Conservation (phyloP, 202 grass and related monocot genomes). For the Musa balbisiana region DNA sequence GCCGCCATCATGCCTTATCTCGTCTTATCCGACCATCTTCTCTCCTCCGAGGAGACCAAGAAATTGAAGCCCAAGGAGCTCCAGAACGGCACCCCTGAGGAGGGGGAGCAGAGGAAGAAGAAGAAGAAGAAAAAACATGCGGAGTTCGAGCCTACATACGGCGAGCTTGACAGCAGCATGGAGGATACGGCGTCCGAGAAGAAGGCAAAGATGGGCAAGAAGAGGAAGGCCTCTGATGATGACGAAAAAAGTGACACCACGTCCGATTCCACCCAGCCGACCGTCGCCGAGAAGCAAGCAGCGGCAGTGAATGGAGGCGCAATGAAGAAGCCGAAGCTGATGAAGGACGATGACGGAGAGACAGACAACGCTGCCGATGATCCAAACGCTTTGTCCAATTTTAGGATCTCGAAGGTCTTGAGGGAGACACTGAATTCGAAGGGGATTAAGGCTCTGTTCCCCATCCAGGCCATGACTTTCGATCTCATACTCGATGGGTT, state of each 20-base stretch:
- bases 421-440: conserved; percentile 61
- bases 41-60: conserved; percentile 47
- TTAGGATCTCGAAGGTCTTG: conserved; percentile 66
- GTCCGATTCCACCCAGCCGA: conserved; percentile 6
- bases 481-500: conserved; percentile 67
- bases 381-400: conserved; percentile 64
- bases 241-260: conserved; percentile 37
- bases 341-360: conserved; percentile 39
- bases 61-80: conserved; percentile 51
- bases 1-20: conserved; percentile 40
- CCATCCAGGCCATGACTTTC: conserved; percentile 96
- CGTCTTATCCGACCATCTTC: conserved; percentile 24
- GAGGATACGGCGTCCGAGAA: conserved; percentile 1
- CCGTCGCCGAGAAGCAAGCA: neutral
- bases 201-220: conserved; percentile 37
- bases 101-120: neutral
- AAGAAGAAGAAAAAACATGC: conserved; percentile 7
- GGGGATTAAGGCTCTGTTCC: conserved; percentile 77
- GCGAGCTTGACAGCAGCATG: neutral
- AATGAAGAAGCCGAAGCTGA: conserved; percentile 12
- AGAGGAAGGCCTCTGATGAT: conserved; percentile 34
- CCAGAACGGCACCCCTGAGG: conserved; percentile 24
- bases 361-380: conserved; percentile 42
- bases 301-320: neutral
- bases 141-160: neutral